Conservation (phyloP, 1,139 yeast genomes). For the Candida dubliniensis region DNA sequence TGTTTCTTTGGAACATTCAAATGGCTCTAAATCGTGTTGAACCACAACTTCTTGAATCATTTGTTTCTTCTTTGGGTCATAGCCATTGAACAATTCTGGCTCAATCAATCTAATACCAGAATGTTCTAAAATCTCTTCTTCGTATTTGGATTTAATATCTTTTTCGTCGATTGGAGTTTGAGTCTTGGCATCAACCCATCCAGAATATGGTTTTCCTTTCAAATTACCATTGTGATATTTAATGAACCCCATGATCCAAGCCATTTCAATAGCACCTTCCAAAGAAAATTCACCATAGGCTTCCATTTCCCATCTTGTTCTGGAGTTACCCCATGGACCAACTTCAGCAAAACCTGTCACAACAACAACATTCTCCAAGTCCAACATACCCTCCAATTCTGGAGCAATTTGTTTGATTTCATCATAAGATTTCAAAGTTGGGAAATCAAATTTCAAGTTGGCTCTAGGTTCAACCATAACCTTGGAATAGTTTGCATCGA, state of each 20-base stretch:
- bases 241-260: conserved; percentile 98
- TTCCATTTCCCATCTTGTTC: conserved; percentile 99
- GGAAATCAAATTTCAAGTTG: conserved; percentile 92
- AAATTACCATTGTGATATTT: conserved; percentile 90
- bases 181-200: conserved; percentile 97
- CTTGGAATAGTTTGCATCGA: conserved; percentile 81
- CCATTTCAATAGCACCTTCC: conserved; percentile 99
- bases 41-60: conserved; percentile 92
- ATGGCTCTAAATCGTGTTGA: conserved; percentile 94
- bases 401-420: conserved; percentile 71
- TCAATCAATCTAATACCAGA: conserved; percentile 96
- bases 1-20: conserved; percentile 91
- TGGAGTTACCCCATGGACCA: conserved; percentile 99
- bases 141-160: conserved; percentile 90
- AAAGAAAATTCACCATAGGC: conserved; percentile 92
- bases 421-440: conserved; percentile 73
- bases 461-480: conserved; percentile 87
- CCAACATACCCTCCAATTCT: conserved; percentile 86
- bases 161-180: conserved; percentile 91
- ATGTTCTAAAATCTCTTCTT: conserved; percentile 82
- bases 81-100: conserved; percentile 91
- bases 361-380: conserved; percentile 86
- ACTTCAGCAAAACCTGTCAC: conserved; percentile 98
- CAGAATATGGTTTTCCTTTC: conserved; percentile 85
- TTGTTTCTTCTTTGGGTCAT: conserved; percentile 91